These are phyloP conservation scores for Galeopsis tetrahit DNA, from an alignment of 257 asterid species.

Conservation along the genomic window DNA sequence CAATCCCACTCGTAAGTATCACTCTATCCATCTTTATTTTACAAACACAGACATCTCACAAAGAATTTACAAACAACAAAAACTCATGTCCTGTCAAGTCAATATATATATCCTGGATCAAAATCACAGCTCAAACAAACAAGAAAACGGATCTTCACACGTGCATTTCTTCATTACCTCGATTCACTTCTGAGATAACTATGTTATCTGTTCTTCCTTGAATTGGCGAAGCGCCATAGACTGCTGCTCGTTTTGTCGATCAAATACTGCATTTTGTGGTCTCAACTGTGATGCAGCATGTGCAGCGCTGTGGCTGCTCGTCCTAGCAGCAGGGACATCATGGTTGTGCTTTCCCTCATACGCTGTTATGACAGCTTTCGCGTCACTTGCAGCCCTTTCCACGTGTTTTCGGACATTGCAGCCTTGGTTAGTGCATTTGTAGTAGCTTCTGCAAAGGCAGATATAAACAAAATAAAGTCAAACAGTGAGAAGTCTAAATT, in stretches of 20 bases:
- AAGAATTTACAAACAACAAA: slow-evolving; percentile 44
- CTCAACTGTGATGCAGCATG: slow-evolving; percentile 54
- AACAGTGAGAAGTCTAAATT: not conserved
- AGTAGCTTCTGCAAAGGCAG: slow-evolving; percentile 74
- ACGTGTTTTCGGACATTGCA: slow-evolving; percentile 94
- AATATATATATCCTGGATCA: slow-evolving; percentile 33
- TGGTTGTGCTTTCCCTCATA: slow-evolving; percentile 90
- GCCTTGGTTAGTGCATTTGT: slow-evolving; percentile 81
- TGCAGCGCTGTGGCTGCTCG: slow-evolving; percentile 63
- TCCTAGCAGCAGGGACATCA: slow-evolving; percentile 76
- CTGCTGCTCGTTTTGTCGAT: slow-evolving; percentile 51
- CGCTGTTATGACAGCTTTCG: slow-evolving; percentile 85
- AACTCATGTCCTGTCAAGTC: slow-evolving; percentile 25
- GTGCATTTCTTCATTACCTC: slow-evolving; percentile 24
- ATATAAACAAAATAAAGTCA: not conserved
- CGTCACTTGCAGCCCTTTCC: slow-evolving; percentile 86
- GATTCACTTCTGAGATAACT: slow-evolving; percentile 16
- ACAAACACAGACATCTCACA: slow-evolving; percentile 27
- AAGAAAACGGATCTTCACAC: slow-evolving; percentile 24
- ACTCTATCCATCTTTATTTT: slow-evolving; percentile 25
- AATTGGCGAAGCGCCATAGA: slow-evolving; percentile 58
- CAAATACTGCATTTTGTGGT: slow-evolving; percentile 41
- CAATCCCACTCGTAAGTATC: slow-evolving; percentile 2
- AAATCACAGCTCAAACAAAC: slow-evolving; percentile 36
- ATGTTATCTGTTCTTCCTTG: slow-evolving; percentile 76